These are phyloP conservation scores for Harrya chromipes DNA, from an alignment of 768 basidiomycete genomes.

Conservation along the genomic window DNA sequence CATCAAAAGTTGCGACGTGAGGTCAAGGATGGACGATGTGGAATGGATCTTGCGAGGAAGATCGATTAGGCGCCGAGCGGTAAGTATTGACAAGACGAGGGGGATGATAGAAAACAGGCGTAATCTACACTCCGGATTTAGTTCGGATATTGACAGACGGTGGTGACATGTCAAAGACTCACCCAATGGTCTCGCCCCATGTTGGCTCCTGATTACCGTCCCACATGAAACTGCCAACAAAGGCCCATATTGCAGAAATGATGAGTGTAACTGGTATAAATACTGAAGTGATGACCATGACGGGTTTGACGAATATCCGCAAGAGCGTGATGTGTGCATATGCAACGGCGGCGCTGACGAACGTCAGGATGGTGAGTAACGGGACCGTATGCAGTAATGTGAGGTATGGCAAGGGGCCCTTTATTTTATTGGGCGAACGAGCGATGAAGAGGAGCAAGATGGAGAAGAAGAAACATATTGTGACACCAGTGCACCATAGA, in stretches of 20 bases:
- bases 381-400: slow-evolving; percentile 77
- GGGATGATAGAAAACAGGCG: slow-evolving; percentile 78
- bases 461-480: slow-evolving; percentile 59
- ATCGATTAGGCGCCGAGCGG: slow-evolving; percentile 66
- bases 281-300: slow-evolving; percentile 73
- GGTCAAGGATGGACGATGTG: slow-evolving; percentile 52
- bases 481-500: slow-evolving; percentile 57
- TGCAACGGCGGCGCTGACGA: slow-evolving; percentile 65
- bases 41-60: slow-evolving; percentile 71
- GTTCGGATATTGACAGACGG: slow-evolving; percentile 3
- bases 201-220: slow-evolving; percentile 54
- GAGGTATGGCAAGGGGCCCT: slow-evolving; percentile 51
- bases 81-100: slow-evolving; percentile 62
- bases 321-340: slow-evolving; percentile 76
- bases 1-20: slow-evolving; percentile 69
- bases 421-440: slow-evolving; percentile 35
- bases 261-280: slow-evolving; percentile 73
- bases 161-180: slow-evolving; percentile 25
- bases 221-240: slow-evolving; percentile 74
- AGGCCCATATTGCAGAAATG: slow-evolving; percentile 76
- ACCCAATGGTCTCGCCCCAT: slow-evolving; percentile 84
- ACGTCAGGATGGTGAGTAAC: slow-evolving; percentile 66
- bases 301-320: slow-evolving; percentile 78
- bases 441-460: slow-evolving; percentile 64
- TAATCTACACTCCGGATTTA: slow-evolving; percentile 13